A percentile compares a stretch with the other conserved stretches of the same genome.
These are phyloP conservation scores for Microglena sp. DNA, from an alignment of 139 green algal genomes.

Conservation along the genomic window DNA sequence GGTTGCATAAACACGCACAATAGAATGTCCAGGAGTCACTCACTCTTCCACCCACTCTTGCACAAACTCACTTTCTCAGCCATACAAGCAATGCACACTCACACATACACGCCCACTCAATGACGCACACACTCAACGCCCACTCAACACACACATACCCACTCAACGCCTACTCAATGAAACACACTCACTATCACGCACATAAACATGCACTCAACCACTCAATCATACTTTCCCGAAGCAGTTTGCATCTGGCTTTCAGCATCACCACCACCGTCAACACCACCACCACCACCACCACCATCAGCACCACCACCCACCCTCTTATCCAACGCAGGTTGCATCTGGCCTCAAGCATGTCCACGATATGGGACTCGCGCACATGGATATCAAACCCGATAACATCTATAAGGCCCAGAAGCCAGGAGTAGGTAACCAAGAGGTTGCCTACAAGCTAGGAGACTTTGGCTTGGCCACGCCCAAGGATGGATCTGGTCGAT, in stretches of 20 bases:
- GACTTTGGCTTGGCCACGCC: slow-evolving; percentile 81
- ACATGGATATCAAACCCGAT: slow-evolving; percentile 94
- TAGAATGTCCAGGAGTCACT: too few species aligned
- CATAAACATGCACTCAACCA: too few species aligned
- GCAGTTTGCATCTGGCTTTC: too few species aligned
- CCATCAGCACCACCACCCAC: not conserved
- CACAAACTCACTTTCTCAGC: too few species aligned
- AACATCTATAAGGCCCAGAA: slow-evolving; percentile 78
- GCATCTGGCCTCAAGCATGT: slow-evolving; percentile 65
- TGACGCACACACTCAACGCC: not conserved
- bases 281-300: not conserved
- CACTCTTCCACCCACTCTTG: too few species aligned
- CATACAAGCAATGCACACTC: not conserved
- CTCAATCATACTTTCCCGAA: too few species aligned
- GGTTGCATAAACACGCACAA: too few species aligned
- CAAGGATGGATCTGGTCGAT: slow-evolving; percentile 18
- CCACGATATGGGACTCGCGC: slow-evolving; percentile 68
- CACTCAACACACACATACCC: not conserved
- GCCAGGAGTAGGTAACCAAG: too few species aligned
- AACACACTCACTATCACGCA: too few species aligned
- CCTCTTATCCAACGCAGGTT: slow-evolving; percentile 33
- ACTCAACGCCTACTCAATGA: too few species aligned
- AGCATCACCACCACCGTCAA: too few species aligned
- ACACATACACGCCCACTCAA: not conserved
- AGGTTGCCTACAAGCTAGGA: slow-evolving; percentile 69